These are phyloP conservation scores for Aspergillus cavernicola DNA, from an alignment of 495 filamentous ascomycete genomes.

Conservation along the genomic window DNA sequence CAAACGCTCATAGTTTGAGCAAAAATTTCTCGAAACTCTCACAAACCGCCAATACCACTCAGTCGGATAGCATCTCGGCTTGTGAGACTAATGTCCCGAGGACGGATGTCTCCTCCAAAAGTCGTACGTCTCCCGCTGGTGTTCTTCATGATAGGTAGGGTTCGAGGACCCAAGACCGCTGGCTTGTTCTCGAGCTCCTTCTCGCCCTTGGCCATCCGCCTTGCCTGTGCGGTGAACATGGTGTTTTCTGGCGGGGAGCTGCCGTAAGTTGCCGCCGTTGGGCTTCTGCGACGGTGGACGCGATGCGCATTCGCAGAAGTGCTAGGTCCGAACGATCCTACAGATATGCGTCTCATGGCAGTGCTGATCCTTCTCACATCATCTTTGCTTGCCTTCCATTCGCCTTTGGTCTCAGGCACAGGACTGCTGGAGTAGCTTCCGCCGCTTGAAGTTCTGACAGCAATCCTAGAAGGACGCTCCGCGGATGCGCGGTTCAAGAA, in stretches of 20 bases:
- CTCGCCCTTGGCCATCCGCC: slow-evolving; percentile 67
- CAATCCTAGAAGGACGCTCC: slow-evolving; percentile 46
- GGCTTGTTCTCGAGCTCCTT: slow-evolving; percentile 52
- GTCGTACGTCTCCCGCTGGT: slow-evolving; percentile 50
- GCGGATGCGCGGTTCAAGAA: slow-evolving; percentile 53
- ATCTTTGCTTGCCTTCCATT: slow-evolving; percentile 49
- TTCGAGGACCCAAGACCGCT: slow-evolving; percentile 62
- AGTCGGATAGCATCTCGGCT: slow-evolving; percentile 44
- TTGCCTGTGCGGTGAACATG: slow-evolving; percentile 67
- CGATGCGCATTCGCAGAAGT: slow-evolving; percentile 36
- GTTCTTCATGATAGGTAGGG: slow-evolving; percentile 62
- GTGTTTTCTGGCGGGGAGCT: slow-evolving; percentile 55
- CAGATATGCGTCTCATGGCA: slow-evolving; percentile 58
- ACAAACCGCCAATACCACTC: slow-evolving; percentile 33
- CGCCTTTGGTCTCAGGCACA: slow-evolving; percentile 36
- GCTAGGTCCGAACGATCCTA: slow-evolving; percentile 26
- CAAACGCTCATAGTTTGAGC: too few species aligned
- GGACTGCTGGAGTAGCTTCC: slow-evolving; percentile 45
- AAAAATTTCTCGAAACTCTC: too few species aligned
- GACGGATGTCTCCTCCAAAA: slow-evolving; percentile 46
- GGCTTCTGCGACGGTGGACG: slow-evolving; percentile 60
- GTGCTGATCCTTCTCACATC: slow-evolving; percentile 59
- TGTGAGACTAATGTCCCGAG: slow-evolving; percentile 40
- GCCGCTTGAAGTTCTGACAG: slow-evolving; percentile 45
- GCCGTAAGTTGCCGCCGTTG: slow-evolving; percentile 49